Percentiles rank a stretch among this genome's conserved stretches.
Evolutionary conservation across 1,284 basidiomycete species (phyloP).

Genomic region (Ganoderma lingzhi): DNA sequence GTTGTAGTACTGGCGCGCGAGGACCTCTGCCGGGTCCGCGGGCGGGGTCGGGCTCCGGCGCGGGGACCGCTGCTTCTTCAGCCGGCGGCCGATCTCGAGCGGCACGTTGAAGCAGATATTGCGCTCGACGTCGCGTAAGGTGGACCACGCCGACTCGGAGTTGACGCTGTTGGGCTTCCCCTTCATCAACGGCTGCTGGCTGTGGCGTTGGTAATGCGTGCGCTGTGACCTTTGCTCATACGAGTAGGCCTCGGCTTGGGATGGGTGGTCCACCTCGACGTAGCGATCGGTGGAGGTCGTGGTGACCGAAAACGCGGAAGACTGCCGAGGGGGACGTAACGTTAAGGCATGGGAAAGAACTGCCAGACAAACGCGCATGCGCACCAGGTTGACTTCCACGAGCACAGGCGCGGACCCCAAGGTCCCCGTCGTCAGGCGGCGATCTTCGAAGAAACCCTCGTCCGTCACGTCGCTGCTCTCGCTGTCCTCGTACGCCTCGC

Average conservation of each 20-base stretch:
- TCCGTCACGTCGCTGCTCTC: constrained; percentile 32
- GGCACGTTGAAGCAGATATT: constrained; percentile 35
- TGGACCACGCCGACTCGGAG: constrained; percentile 32
- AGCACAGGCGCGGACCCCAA: constrained; percentile 39
- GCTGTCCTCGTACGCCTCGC: constrained; percentile 15
- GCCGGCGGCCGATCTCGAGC: constrained; percentile 33
- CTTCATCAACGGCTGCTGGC: constrained; percentile 6
- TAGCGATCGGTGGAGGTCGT: constrained; percentile 60
- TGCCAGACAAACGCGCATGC: constrained; percentile 22
- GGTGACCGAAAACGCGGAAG: constrained; percentile 58
- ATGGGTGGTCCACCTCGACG: constrained; percentile 45
- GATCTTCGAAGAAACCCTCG: constrained; percentile 43
- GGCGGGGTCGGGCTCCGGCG: constrained; percentile 30
- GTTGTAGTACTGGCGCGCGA: constrained; percentile 43
- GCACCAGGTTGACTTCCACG: constrained; percentile 44
- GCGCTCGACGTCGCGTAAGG: constrained; percentile 33
- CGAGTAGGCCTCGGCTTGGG: constrained; percentile 22
- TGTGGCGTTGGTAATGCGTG: constrained; percentile 13
- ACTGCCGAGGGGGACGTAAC: constrained; percentile 38
- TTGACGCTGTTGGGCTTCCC: constrained; percentile 3
- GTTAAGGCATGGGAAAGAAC: constrained; percentile 15
- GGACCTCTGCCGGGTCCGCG: constrained; percentile 41
- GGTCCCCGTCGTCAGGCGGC: constrained; percentile 34
- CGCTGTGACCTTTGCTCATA: constrained; percentile 23
- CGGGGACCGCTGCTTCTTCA: constrained; percentile 34